Conservation (phyloP, 148 eudicot species). For the Amaranthus palmeri region DNA sequence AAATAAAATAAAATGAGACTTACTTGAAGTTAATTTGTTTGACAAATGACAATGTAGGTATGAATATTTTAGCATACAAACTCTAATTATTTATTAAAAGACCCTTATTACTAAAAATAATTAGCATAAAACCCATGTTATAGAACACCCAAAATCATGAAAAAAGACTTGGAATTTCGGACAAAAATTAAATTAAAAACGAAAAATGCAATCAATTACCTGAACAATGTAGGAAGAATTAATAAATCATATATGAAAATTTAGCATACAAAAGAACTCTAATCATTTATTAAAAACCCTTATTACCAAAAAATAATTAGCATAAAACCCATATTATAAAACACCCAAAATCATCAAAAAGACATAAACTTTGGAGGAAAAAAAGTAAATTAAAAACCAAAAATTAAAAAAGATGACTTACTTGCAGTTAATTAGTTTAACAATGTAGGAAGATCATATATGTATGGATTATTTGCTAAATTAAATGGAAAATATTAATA, state of each 20-base stretch:
- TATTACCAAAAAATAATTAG: neutral
- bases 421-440: constrained; percentile 22
- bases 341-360: neutral
- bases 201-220: neutral
- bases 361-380: constrained; percentile 1
- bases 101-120: too few species aligned
- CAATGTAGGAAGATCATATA: constrained; percentile 25
- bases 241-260: too few species aligned
- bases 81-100: neutral
- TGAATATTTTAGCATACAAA: too few species aligned
- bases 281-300: neutral
- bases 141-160: too few species aligned
- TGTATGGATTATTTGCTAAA: too few species aligned
- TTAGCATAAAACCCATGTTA: too few species aligned
- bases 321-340: constrained; percentile 9
- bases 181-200: too few species aligned
- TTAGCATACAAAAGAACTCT: too few species aligned
- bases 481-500: neutral
- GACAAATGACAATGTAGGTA: neutral
- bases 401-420: neutral
- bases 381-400: neutral
- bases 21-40: neutral
- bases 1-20: neutral
- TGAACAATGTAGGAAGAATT: neutral
- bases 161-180: neutral